Base-by-base conservation (phyloP, 257 asterid species). In the Agastache rugosa region DNA sequence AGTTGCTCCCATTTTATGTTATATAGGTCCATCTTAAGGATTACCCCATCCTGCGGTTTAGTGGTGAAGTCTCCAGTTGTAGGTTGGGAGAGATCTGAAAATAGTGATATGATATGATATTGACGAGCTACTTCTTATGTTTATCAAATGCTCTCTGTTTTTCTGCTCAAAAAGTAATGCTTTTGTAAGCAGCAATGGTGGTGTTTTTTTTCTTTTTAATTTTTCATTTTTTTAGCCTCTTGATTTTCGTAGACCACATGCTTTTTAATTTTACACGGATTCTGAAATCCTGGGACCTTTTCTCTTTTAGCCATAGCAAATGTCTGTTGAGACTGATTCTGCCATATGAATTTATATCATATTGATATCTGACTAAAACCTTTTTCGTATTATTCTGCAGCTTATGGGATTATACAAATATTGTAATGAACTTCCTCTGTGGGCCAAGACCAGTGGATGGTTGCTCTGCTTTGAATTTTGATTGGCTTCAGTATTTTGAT, bases 371-470 rank as follows among this genome's bases (percentile, higher is more conserved):
- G 67, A 55, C 69, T 58, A 44, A 56, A 63, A 59, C 31, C 66
- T 39, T 34, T 50, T 31, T 29, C 50, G 41, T 68, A 63, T 74
- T 84, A 22, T 81, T 63, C 48, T 87, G 95, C 97, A 95, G 99
- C 84, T 87, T 95, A 64, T 95, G 99, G 99, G 99, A 95, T 83
- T 95, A 92, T 71, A 89, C 99, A 66, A 92, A 89, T 74, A 77
- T 90, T 29, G 97, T 95, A 29, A 95, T 95, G 99, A 92, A 89
- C 92, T 95, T 90, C 84, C 96, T 95, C 64, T 92, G 98, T 77
- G 91, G 91, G 56, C 78, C 87, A 17, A 69, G 79, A 71, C 63
- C 84, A 60, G 79, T 20, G 67, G 92, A 86, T 82, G 89, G 79
- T 60, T 67, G 66, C 66, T 48, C 92, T 69, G 69, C 83, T 59